Percentiles rank a stretch among this genome's conserved stretches.
These are phyloP conservation scores for Aphanoascus verrucosus DNA, from an alignment of 2,329 filamentous ascomycete genomes.

Conservation along the genomic window DNA sequence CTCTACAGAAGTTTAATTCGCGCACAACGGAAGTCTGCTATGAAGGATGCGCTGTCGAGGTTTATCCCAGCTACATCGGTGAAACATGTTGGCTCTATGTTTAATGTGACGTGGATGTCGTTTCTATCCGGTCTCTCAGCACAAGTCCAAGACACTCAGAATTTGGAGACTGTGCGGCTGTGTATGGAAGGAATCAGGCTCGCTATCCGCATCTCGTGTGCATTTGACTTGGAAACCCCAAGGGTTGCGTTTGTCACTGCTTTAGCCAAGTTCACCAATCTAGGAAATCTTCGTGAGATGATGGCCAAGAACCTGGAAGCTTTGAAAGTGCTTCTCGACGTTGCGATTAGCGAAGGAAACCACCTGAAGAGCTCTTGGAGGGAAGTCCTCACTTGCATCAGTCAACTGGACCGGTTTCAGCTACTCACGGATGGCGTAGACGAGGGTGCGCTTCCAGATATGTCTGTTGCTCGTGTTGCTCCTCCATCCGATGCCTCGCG, in stretches of 20 bases:
- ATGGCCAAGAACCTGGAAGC: slow-evolving; percentile 94
- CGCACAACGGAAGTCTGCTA: slow-evolving; percentile 70
- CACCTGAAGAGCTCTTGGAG: slow-evolving; percentile 84
- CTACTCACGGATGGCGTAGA: slow-evolving; percentile 91
- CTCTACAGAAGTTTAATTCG: slow-evolving; percentile 88
- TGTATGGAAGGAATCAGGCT: slow-evolving; percentile 95
- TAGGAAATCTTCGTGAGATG: slow-evolving; percentile 93
- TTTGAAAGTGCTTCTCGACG: slow-evolving; percentile 77
- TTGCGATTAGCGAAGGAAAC: slow-evolving; percentile 88
- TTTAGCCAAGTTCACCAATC: slow-evolving; percentile 83
- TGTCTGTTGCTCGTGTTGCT: slow-evolving; percentile 63
- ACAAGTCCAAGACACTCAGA: slow-evolving; percentile 86
- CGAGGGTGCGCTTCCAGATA: slow-evolving; percentile 77
- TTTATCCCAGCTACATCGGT: slow-evolving; percentile 91
- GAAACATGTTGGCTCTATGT: slow-evolving; percentile 95
- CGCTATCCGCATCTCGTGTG: slow-evolving; percentile 81
- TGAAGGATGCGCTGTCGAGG: slow-evolving; percentile 54
- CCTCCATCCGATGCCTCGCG: slow-evolving; percentile 44
- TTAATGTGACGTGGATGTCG: slow-evolving; percentile 98
- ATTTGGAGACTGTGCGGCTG: slow-evolving; percentile 78
- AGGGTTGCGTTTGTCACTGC: slow-evolving; percentile 90
- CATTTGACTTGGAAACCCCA: slow-evolving; percentile 88
- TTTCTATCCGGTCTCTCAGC: slow-evolving; percentile 91
- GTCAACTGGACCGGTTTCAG: slow-evolving; percentile 88
- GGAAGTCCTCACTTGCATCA: slow-evolving; percentile 88